Conservation (phyloP, 257 asterid genomes). For the Handroanthus guayacan region DNA sequence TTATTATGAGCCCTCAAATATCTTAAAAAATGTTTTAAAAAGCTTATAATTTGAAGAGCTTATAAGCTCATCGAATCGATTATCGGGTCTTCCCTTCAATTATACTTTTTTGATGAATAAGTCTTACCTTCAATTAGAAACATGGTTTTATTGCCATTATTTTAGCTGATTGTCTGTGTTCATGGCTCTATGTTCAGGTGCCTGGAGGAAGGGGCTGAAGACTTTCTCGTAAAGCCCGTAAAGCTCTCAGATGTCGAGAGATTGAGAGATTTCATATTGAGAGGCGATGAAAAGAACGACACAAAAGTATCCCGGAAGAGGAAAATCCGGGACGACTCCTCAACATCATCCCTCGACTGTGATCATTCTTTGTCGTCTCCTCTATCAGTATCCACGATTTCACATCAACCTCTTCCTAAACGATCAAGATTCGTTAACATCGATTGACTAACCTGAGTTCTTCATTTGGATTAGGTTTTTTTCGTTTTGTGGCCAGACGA, state of each 20-base stretch:
- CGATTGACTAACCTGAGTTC: slow-evolving; percentile 10
- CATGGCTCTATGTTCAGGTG: slow-evolving; percentile 47
- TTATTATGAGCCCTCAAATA: no score
- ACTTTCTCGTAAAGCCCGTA: slow-evolving; percentile 84
- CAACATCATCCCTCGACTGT: slow-evolving; percentile 33
- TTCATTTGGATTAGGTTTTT: neutral
- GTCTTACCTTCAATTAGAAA: neutral
- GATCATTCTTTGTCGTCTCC: slow-evolving; percentile 28
- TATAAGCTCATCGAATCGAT: neutral
- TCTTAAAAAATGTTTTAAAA: no score
- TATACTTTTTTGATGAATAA: no score
- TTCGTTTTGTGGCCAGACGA: neutral
- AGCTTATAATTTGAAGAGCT: neutral
- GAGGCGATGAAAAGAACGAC: slow-evolving; percentile 45
- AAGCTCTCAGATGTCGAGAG: slow-evolving; percentile 79
- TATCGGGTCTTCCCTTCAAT: neutral
- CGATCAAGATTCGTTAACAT: slow-evolving; percentile 37
- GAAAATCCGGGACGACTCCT: slow-evolving; percentile 41
- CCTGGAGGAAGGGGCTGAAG: slow-evolving; percentile 89
- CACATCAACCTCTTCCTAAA: slow-evolving; percentile 35
- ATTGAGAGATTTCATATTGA: slow-evolving; percentile 54
- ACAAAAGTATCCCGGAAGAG: slow-evolving; percentile 50
- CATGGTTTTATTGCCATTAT: neutral
- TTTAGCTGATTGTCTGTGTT: neutral
- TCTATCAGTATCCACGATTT: neutral